Evolutionary conservation across 2,329 filamentous ascomycete species (phyloP).

Genomic region (Chaetomium sp.): DNA sequence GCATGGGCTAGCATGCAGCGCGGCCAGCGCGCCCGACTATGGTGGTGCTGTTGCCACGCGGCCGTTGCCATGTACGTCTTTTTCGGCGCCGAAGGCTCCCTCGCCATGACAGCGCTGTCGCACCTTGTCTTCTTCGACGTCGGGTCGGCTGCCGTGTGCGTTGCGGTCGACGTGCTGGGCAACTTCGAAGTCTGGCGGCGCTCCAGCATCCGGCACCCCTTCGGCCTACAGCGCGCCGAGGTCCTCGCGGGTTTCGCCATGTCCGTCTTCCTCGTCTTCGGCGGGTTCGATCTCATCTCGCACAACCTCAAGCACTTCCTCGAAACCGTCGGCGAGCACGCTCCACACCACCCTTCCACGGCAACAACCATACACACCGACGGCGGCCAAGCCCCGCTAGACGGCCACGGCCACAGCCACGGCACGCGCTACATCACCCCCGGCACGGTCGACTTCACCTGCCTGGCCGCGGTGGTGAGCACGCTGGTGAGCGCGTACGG

Average conservation of each 20-base stretch:
- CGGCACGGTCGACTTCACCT: slow-evolving; percentile 79
- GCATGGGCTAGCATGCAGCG: slow-evolving; percentile 87
- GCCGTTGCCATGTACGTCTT: slow-evolving; percentile 81
- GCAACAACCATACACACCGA: not conserved
- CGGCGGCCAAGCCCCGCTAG: slow-evolving; percentile 39
- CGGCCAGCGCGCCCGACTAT: slow-evolving; percentile 79
- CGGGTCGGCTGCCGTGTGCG: slow-evolving; percentile 86
- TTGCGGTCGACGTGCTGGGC: slow-evolving; percentile 86
- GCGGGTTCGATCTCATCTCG: slow-evolving; percentile 91
- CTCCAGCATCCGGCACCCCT: slow-evolving; percentile 89
- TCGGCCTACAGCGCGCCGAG: slow-evolving; percentile 88
- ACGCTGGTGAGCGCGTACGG: slow-evolving; percentile 86
- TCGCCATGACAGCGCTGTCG: slow-evolving; percentile 89
- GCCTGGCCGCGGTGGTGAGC: slow-evolving; percentile 76
- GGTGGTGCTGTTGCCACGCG: slow-evolving; percentile 90
- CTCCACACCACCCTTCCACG: slow-evolving; percentile 68
- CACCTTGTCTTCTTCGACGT: slow-evolving; percentile 96
- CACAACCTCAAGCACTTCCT: slow-evolving; percentile 94
- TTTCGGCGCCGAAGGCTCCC: slow-evolving; percentile 79
- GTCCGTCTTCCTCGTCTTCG: slow-evolving; percentile 95
- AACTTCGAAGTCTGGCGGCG: slow-evolving; percentile 99
- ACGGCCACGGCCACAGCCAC: slow-evolving; percentile 34
- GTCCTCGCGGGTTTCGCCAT: slow-evolving; percentile 95
- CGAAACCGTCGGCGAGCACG: slow-evolving; percentile 63
- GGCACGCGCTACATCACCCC: slow-evolving; percentile 57